These are phyloP conservation scores for Salix purpurea DNA, from an alignment of 345 rosid species.

Conservation along the genomic window DNA sequence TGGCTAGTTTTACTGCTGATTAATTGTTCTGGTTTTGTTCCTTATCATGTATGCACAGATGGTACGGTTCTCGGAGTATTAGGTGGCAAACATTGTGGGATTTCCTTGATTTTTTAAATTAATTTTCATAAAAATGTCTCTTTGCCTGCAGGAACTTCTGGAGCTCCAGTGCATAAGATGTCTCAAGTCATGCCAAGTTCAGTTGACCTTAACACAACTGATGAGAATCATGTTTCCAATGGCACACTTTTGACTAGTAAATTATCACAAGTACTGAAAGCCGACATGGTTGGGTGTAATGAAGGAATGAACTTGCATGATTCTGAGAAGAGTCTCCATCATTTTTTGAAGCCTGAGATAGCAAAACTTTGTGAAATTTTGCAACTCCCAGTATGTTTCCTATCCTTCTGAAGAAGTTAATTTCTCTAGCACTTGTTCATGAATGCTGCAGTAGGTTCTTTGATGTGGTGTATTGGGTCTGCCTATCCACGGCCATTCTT, in stretches of 20 bases:
- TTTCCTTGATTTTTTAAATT: neutral
- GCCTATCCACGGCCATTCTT: neutral
- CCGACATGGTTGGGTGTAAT: slow-evolving; percentile 29
- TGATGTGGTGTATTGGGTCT: neutral
- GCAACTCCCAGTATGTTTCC: slow-evolving; percentile 51
- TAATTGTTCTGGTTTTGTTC: neutral
- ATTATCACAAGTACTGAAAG: slow-evolving; percentile 31
- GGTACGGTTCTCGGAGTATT: neutral
- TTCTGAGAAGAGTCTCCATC: slow-evolving; percentile 60
- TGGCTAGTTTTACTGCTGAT: slow-evolving; percentile 11
- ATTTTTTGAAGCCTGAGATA: slow-evolving; percentile 53
- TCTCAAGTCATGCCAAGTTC: slow-evolving; percentile 24
- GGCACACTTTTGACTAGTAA: slow-evolving; percentile 17
- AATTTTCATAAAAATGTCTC: slow-evolving; percentile 3
- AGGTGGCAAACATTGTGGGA: neutral
- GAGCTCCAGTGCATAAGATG: slow-evolving; percentile 21
- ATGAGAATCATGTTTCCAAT: slow-evolving; percentile 14
- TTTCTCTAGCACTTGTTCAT: neutral
- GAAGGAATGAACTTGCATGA: slow-evolving; percentile 33
- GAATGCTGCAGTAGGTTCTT: neutral
- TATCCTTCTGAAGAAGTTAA: slow-evolving; percentile 15
- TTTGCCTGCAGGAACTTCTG: slow-evolving; percentile 44
- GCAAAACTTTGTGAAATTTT: slow-evolving; percentile 62
- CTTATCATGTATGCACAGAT: neutral
- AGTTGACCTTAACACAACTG: slow-evolving; percentile 13